Evolutionary conservation across 2,329 filamentous ascomycete species (phyloP).

Genomic region (Penicillium sp.): DNA sequence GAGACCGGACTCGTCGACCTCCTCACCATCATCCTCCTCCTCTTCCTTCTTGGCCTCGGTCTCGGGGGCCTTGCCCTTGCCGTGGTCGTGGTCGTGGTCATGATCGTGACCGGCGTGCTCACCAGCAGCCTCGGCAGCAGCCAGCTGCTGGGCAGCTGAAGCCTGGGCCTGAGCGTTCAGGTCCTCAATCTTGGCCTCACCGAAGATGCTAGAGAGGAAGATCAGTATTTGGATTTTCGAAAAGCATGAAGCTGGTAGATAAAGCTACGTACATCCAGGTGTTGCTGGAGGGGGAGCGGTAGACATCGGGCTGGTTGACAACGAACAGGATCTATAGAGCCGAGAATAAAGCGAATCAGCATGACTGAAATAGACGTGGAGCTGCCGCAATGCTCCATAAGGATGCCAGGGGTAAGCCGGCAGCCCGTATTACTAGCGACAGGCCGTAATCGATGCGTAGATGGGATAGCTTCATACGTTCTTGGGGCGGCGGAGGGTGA

Average conservation of each 20-base stretch:
- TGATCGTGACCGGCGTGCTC: slow-evolving; percentile 64
- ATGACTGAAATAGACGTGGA: not conserved
- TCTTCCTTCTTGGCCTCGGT: slow-evolving; percentile 67
- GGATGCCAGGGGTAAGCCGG: not conserved
- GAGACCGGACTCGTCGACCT: slow-evolving; percentile 90
- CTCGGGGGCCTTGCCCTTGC: slow-evolving; percentile 69
- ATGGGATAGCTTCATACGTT: slow-evolving; percentile 69
- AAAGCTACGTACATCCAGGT: slow-evolving; percentile 86
- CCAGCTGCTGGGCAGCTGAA: slow-evolving; percentile 92
- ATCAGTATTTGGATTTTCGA: slow-evolving; percentile 24
- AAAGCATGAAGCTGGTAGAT: not conserved
- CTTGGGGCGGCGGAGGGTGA: slow-evolving; percentile 97
- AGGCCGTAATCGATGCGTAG: not conserved
- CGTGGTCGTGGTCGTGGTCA: slow-evolving; percentile 34
- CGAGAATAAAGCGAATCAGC: slow-evolving; percentile 21
- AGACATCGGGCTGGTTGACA: slow-evolving; percentile 99
- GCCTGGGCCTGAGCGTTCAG: slow-evolving; percentile 98
- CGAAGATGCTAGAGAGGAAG: slow-evolving; percentile 74
- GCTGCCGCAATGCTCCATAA: not conserved
- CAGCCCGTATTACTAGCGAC: not conserved
- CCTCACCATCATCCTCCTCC: slow-evolving; percentile 90
- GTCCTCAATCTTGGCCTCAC: slow-evolving; percentile 99
- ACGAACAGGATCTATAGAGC: slow-evolving; percentile 87
- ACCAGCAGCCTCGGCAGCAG: slow-evolving; percentile 66
- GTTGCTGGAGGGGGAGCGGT: slow-evolving; percentile 99